These are phyloP conservation scores for Plenodomus tracheiphilus DNA, from an alignment of 2,329 filamentous ascomycete species.

Conservation along the genomic window DNA sequence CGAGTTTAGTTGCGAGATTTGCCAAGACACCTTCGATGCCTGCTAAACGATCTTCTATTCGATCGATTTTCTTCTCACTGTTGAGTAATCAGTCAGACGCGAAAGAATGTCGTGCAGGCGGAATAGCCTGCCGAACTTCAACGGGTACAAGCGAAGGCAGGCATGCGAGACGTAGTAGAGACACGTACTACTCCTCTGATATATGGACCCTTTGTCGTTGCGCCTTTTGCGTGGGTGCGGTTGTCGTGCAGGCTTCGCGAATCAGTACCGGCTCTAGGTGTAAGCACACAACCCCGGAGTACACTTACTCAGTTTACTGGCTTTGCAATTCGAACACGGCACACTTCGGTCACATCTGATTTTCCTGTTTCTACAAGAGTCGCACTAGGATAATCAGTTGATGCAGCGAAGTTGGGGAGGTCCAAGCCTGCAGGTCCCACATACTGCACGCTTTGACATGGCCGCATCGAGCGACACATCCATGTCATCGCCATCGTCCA, in stretches of 20 bases:
- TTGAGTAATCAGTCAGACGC: background rate
- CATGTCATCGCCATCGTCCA: slow-evolving; percentile 39
- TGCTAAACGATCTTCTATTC: slow-evolving; percentile 55
- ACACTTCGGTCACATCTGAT: slow-evolving; percentile 39
- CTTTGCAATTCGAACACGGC: slow-evolving; percentile 44
- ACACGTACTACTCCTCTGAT: slow-evolving; percentile 43
- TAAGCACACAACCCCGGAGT: background rate
- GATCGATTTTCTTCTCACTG: slow-evolving; percentile 58
- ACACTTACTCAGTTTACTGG: slow-evolving; percentile 40
- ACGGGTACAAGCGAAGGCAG: no score
- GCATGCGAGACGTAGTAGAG: background rate
- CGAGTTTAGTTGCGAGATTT: slow-evolving; percentile 37
- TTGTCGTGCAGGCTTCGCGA: slow-evolving; percentile 36
- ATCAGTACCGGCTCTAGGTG: slow-evolving; percentile 8
- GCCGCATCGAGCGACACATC: slow-evolving; percentile 31
- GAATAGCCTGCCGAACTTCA: no score
- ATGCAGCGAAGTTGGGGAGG: background rate
- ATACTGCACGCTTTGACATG: slow-evolving; percentile 37
- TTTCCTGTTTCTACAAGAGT: slow-evolving; percentile 40
- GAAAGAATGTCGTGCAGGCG: background rate
- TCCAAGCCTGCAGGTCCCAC: background rate
- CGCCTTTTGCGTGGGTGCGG: slow-evolving; percentile 35
- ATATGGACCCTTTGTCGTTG: slow-evolving; percentile 42
- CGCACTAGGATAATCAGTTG: slow-evolving; percentile 30
- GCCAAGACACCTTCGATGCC: slow-evolving; percentile 53